phyloP scores from a whole-genome alignment of 164 flowering plant species.

The Macadamia tetraphylla region DNA sequence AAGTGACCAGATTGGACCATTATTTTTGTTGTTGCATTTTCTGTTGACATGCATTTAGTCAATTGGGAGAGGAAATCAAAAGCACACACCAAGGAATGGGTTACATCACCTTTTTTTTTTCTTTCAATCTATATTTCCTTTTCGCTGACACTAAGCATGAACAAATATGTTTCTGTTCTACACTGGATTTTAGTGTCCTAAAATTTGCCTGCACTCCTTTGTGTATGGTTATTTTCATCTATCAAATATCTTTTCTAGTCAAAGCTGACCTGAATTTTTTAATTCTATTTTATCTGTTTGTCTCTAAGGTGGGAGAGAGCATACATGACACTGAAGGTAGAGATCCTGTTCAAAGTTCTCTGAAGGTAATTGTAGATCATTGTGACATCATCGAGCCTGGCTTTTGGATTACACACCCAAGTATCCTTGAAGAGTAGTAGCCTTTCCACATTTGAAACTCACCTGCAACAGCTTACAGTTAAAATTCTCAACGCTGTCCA shows the following conservation, averaged over 20 bases:
- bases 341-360: conserved; percentile 17
- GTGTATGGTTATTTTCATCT: too few species aligned
- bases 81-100: neutral
- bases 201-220: neutral
- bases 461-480: too few species aligned
- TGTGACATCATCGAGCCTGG: conserved; percentile 48
- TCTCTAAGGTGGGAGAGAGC: conserved; percentile 29
- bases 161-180: neutral
- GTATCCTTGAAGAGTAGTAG: conserved; percentile 31
- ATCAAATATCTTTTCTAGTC: neutral
- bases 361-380: conserved; percentile 33
- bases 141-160: neutral
- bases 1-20: too few species aligned
- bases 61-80: neutral
- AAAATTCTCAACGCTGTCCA: too few species aligned
- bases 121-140: too few species aligned
- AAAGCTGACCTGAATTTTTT: neutral
- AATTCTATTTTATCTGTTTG: neutral
- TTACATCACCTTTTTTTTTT: neutral
- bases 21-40: too few species aligned
- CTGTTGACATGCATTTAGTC: too few species aligned
- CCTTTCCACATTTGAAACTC: neutral
- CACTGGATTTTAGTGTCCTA: neutral
- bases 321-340: conserved; percentile 16
- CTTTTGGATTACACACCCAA: conserved; percentile 58